A percentile compares a stretch with the other conserved stretches of the same genome.
These are phyloP conservation scores for Wickerhamomyces sydowiorum DNA, from an alignment of 805 yeast genomes.

Conservation along the genomic window DNA sequence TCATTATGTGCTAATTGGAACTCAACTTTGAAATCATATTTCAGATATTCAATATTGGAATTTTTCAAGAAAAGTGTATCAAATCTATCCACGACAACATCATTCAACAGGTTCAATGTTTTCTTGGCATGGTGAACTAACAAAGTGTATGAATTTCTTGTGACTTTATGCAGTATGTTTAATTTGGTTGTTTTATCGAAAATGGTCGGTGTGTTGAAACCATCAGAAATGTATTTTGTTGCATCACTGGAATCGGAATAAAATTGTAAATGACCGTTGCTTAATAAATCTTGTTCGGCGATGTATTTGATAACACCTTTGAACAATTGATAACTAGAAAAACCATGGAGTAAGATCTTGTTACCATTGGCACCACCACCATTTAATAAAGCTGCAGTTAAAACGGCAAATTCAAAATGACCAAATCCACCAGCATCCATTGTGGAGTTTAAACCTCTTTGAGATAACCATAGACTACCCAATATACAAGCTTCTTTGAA, in stretches of 20 bases:
- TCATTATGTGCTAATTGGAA: constrained; percentile 41
- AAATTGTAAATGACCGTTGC: constrained; percentile 62
- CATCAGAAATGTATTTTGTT: constrained; percentile 41
- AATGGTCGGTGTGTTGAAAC: constrained; percentile 69
- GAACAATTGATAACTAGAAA: constrained; percentile 88
- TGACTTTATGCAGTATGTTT: constrained; percentile 78
- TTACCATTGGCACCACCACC: constrained; percentile 80
- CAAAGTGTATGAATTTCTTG: constrained; percentile 55
- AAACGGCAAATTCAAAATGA: constrained; percentile 77
- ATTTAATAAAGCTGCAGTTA: constrained; percentile 74
- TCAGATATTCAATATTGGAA: constrained; percentile 45
- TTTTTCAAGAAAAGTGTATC: constrained; percentile 67
- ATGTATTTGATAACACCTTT: constrained; percentile 80
- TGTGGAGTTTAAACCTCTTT: constrained; percentile 71
- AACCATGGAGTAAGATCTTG: constrained; percentile 76
- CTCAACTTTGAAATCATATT: constrained; percentile 53
- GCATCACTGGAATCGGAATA: constrained; percentile 36
- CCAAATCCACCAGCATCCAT: constrained; percentile 81
- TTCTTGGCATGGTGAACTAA: constrained; percentile 62
- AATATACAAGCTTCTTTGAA: constrained; percentile 83
- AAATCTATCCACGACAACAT: constrained; percentile 79
- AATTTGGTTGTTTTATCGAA: constrained; percentile 73
- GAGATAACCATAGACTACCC: constrained; percentile 87
- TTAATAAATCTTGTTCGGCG: constrained; percentile 69
- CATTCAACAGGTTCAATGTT: constrained; percentile 65